Conservation (phyloP, 2,329 filamentous ascomycete genomes). For the Xenosphaeropsis pyriputrescens region DNA sequence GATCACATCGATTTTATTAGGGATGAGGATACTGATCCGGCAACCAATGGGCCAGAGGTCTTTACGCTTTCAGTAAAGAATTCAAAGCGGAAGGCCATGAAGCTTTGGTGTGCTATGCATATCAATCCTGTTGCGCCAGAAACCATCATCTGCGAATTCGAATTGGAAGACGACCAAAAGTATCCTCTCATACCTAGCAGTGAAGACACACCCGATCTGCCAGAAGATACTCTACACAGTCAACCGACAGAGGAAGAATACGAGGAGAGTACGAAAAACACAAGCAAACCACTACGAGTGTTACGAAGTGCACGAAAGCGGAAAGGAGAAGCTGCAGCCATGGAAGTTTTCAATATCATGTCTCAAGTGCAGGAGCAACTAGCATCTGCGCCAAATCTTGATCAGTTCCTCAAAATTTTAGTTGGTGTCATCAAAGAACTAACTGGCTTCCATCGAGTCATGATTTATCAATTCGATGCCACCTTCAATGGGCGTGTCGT, state of each 20-base stretch:
- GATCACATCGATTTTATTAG: constrained; percentile 82
- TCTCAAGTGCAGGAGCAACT: constrained; percentile 84
- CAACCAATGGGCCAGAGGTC: constrained; percentile 67
- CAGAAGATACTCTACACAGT: constrained; percentile 60
- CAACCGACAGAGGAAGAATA: constrained; percentile 63
- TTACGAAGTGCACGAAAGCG: constrained; percentile 61
- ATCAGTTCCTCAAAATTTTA: constrained; percentile 63
- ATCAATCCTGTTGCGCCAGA: constrained; percentile 53
- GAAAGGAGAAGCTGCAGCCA: constrained; percentile 65
- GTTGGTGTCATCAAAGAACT: constrained; percentile 81
- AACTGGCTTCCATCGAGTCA: constrained; percentile 81
- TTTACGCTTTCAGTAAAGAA: constrained; percentile 63
- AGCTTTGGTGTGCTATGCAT: constrained; percentile 82
- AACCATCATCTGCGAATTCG: constrained; percentile 76
- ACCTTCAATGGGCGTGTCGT: constrained; percentile 76
- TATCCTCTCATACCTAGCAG: constrained; percentile 52
- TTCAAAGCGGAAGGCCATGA: constrained; percentile 38
- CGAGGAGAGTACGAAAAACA: constrained; percentile 58
- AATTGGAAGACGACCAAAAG: constrained; percentile 61
- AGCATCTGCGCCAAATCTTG: constrained; percentile 53
- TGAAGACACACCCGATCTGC: constrained; percentile 42
- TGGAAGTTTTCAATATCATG: constrained; percentile 87
- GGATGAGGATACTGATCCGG: constrained; percentile 66
- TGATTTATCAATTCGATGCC: constrained; percentile 85
- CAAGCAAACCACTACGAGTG: constrained; percentile 65